Evolutionary conservation across 805 yeast genomes (phyloP), one percentile per base, ranked within the genome.

Genomic region (Candida awuae): DNA sequence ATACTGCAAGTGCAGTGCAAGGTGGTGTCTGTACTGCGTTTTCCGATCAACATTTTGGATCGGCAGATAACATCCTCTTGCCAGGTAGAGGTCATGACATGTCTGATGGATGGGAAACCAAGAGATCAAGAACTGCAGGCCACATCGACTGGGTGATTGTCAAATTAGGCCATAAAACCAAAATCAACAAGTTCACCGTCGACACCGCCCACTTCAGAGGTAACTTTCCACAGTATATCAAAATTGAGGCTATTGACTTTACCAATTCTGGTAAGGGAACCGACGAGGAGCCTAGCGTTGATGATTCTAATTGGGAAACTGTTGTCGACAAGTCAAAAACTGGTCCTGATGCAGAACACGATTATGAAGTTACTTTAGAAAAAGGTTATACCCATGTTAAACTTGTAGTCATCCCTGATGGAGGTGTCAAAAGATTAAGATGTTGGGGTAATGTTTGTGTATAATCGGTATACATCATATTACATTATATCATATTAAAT

Each of bases 91-190:
- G 98, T 37, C 75, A 71, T 52, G 96, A 90, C 61, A 90, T 90
- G 97, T 77, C 92, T 36, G 97, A 92, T 56, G 98, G 98, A 12
- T 90, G 98, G 98, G 98, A 90, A 59, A 90, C 98, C 18, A 76
- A 75, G 52, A 76, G 98, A 58, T 86, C 96, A 2, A 73, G 97
- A 58, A 68, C 65, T 10, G 74, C 78, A 4, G 87, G 84, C 32
- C 97, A 90, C 58, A 77, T 74, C 28, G 98, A 90, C 66, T 90
- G 96, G 96, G 95, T 77, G 2, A 73, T 85, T 37, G 73, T 90
- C 42, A 75, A 80, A 50, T 71, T 90, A 38, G 97, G 96, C 15
- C 75, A 80, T 25, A 54, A 58, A 32, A 68, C 85, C 4, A 67
- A 67, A 13, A 67, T 86, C 38, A 63, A 70, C 19, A 66, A 72